phyloP scores from a whole-genome alignment of 1,284 basidiomycete species.

The Meripilus lineatus region DNA sequence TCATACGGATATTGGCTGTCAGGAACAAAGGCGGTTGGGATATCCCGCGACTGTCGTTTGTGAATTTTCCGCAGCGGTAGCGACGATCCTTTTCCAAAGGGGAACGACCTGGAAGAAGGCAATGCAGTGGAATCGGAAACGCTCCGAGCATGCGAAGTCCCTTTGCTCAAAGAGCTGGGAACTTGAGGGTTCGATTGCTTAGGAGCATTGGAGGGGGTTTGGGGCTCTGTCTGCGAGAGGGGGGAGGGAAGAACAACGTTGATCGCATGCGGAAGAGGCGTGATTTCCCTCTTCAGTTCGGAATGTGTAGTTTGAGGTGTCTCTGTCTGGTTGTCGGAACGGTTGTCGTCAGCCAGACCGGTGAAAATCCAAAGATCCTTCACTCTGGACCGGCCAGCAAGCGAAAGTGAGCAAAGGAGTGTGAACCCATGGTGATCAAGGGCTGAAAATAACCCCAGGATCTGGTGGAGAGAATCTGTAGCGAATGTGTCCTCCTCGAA shows the following conservation, averaged over 20 bases:
- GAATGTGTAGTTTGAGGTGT: constrained; percentile 24
- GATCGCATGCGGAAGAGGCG: constrained; percentile 13
- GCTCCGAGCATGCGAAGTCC: constrained; percentile 10
- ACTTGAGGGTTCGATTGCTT: background rate
- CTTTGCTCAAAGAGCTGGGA: background rate
- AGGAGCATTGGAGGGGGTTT: background rate
- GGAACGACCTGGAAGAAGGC: constrained; percentile 16
- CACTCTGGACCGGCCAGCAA: constrained; percentile 62
- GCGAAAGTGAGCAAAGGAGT: constrained; percentile 61
- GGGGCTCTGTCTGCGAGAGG: background rate
- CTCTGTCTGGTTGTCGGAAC: constrained; percentile 32
- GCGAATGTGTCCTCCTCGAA: constrained; percentile 75
- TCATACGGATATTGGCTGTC: constrained; percentile 13
- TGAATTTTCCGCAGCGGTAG: constrained; percentile 21
- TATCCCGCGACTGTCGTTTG: constrained; percentile 16
- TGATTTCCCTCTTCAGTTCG: constrained; percentile 24
- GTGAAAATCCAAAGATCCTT: constrained; percentile 80
- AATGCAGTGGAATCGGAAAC: constrained; percentile 14
- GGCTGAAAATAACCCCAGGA: constrained; percentile 59
- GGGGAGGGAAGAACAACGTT: background rate
- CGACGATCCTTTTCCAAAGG: constrained; percentile 10
- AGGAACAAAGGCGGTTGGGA: constrained; percentile 18
- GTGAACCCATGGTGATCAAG: constrained; percentile 66
- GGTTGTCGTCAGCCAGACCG: constrained; percentile 32
- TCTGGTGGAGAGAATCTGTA: constrained; percentile 72